Conservation (phyloP, 768 basidiomycete genomes). For the Collybia sp. region DNA sequence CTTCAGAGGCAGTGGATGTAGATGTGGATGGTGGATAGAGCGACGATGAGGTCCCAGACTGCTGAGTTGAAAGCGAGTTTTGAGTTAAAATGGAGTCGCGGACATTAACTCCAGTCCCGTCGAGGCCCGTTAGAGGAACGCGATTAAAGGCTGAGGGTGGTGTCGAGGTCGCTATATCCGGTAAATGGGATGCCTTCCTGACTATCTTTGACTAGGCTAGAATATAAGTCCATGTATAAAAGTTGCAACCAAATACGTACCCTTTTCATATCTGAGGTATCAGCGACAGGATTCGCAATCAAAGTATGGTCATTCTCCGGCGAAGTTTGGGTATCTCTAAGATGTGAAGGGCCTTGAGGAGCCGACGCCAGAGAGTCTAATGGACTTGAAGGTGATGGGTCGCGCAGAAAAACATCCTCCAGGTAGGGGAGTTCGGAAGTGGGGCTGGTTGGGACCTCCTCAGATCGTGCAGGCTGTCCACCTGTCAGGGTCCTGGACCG, state of each 20-base stretch:
- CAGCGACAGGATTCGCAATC: slow-evolving; percentile 16
- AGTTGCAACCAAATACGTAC: slow-evolving; percentile 22
- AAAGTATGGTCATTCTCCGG: not conserved
- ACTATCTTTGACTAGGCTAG: slow-evolving; percentile 1
- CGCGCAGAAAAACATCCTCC: slow-evolving; percentile 17
- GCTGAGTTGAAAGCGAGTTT: slow-evolving; percentile 51
- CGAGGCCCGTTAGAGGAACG: slow-evolving; percentile 34
- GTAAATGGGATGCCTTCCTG: no score
- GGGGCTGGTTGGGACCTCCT: slow-evolving; percentile 17
- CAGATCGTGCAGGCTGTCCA: slow-evolving; percentile 15
- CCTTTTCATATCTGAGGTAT: slow-evolving; percentile 20
- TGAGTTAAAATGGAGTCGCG: slow-evolving; percentile 62
- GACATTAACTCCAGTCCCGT: slow-evolving; percentile 27
- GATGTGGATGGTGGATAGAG: slow-evolving; percentile 74
- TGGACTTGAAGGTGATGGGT: slow-evolving; percentile 12
- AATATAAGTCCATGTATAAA: slow-evolving; percentile 3
- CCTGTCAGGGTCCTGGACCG: slow-evolving; percentile 49
- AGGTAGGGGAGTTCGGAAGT: slow-evolving; percentile 30
- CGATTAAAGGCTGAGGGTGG: slow-evolving; percentile 45
- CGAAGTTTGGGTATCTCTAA: slow-evolving; percentile 4
- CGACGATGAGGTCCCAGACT: slow-evolving; percentile 70
- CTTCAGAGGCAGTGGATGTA: slow-evolving; percentile 56
- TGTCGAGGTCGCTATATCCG: slow-evolving; percentile 7
- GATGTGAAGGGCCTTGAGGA: slow-evolving; percentile 24
- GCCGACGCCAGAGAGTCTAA: slow-evolving; percentile 12